These are phyloP conservation scores for Pestalotiopsis sp. DNA, from an alignment of 2,329 filamentous ascomycete genomes.

Conservation along the genomic window DNA sequence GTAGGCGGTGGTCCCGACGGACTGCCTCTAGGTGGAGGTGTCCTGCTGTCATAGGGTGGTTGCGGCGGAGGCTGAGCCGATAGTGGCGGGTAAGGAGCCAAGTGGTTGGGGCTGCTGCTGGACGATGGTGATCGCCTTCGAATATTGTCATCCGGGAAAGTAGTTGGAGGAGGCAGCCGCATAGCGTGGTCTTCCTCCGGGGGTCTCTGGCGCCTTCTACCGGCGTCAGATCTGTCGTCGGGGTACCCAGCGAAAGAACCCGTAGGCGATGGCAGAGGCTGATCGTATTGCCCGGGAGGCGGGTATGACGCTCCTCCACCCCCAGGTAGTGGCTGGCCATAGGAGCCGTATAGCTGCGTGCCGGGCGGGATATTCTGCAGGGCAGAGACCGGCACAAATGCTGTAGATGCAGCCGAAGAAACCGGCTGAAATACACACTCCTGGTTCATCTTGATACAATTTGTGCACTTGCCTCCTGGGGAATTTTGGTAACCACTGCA, in stretches of 20 bases:
- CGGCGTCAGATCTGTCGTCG: constrained; percentile 35
- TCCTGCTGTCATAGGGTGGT: constrained; percentile 36
- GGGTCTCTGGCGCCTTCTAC: constrained; percentile 38
- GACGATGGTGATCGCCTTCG: constrained; percentile 56
- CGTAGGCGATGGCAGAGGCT: constrained; percentile 38
- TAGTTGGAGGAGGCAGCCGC: constrained; percentile 47
- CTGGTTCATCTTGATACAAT: constrained; percentile 64
- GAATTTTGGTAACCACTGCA: constrained; percentile 64
- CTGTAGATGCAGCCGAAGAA: constrained; percentile 56
- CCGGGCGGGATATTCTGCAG: constrained; percentile 61
- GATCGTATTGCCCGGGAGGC: constrained; percentile 28
- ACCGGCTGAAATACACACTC: constrained; percentile 65
- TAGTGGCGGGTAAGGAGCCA: constrained; percentile 41
- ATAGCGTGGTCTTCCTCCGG: constrained; percentile 39
- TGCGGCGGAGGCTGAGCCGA: constrained; percentile 27
- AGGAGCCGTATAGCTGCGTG: constrained; percentile 58
- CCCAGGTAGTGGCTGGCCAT: constrained; percentile 54
- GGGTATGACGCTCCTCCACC: constrained; percentile 24
- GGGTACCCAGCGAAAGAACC: constrained; percentile 37
- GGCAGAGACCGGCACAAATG: constrained; percentile 61
- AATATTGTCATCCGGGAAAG: constrained; percentile 49
- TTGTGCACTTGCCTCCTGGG: constrained; percentile 61
- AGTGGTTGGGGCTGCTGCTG: constrained; percentile 48
- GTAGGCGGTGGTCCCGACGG: constrained; percentile 36
- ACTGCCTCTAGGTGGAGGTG: constrained; percentile 41